These are phyloP conservation scores for Hypoxylon lienhwacheense DNA, from an alignment of 495 filamentous ascomycete genomes.

Conservation along the genomic window DNA sequence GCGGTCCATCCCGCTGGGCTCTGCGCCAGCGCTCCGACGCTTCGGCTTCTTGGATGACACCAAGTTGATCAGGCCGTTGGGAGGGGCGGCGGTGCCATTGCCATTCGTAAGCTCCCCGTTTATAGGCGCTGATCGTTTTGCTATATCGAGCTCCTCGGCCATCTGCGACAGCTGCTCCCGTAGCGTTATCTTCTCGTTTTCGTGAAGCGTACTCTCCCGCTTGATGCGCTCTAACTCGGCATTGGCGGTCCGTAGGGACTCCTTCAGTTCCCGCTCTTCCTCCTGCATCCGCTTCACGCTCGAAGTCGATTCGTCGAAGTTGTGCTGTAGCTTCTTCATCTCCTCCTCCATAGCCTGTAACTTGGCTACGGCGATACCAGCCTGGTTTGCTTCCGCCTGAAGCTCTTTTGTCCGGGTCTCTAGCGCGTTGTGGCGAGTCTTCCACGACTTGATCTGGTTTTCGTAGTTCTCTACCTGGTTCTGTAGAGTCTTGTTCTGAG, in stretches of 20 bases:
- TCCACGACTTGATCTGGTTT: constrained; percentile 91
- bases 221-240: constrained; percentile 76
- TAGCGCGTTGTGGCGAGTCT: constrained; percentile 85
- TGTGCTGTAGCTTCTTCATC: constrained; percentile 86
- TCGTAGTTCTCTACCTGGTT: constrained; percentile 96
- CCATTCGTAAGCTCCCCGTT: constrained; percentile 79
- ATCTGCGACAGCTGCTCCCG: constrained; percentile 85
- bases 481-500: constrained; percentile 85
- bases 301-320: constrained; percentile 78
- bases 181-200: constrained; percentile 80
- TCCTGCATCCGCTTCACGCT: constrained; percentile 93
- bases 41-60: constrained; percentile 98
- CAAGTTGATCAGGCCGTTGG: constrained; percentile 87
- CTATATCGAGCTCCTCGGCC: constrained; percentile 88
- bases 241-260: constrained; percentile 72
- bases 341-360: constrained; percentile 88
- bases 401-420: constrained; percentile 90
- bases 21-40: constrained; percentile 89
- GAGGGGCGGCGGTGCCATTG: constrained; percentile 51
- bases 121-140: constrained; percentile 64
- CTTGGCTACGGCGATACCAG: constrained; percentile 88
- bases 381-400: constrained; percentile 95
- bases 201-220: constrained; percentile 67
- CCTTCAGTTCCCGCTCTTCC: constrained; percentile 79
- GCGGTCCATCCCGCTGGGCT: constrained; percentile 77